A percentile compares a stretch with the other conserved stretches of the same genome.
Evolutionary conservation across 2,329 filamentous ascomycete species (phyloP).

Genomic region (Talaromyces sp.): DNA sequence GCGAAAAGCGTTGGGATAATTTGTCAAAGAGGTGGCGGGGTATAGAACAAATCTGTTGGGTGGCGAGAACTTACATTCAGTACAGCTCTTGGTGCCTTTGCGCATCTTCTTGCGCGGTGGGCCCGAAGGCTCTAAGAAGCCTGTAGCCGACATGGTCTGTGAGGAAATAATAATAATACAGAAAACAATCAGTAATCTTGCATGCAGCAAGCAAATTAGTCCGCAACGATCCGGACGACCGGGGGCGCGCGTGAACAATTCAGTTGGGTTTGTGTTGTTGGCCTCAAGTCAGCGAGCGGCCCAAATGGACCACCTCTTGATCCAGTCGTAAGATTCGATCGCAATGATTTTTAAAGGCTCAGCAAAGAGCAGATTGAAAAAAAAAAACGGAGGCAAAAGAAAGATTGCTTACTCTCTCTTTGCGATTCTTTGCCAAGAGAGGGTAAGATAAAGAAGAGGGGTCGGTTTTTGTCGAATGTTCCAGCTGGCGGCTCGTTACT

Average conservation of each 20-base stretch:
- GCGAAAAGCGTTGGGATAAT: neutral
- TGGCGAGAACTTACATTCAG: slow-evolving; percentile 26
- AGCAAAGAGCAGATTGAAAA: neutral
- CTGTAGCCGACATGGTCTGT: slow-evolving; percentile 13
- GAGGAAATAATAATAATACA: neutral
- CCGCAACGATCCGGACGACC: neutral
- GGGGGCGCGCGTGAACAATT: neutral
- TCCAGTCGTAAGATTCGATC: too few species aligned
- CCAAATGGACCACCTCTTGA: too few species aligned
- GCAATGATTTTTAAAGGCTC: neutral
- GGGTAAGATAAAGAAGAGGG: neutral
- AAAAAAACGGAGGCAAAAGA: neutral
- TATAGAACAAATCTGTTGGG: neutral
- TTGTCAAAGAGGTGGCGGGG: neutral
- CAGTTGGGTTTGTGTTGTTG: neutral
- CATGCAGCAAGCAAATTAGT: neutral
- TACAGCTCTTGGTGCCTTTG: slow-evolving; percentile 39
- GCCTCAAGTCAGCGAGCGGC: neutral
- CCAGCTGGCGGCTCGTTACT: neutral
- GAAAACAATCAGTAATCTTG: neutral
- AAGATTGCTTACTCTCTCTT: neutral
- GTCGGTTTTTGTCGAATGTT: neutral
- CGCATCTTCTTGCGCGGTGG: slow-evolving; percentile 38
- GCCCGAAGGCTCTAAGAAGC: slow-evolving; percentile 20
- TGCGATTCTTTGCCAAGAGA: neutral